phyloP scores from a whole-genome alignment of 352 stramenopile species.

The Thalassiosira hispida region DNA sequence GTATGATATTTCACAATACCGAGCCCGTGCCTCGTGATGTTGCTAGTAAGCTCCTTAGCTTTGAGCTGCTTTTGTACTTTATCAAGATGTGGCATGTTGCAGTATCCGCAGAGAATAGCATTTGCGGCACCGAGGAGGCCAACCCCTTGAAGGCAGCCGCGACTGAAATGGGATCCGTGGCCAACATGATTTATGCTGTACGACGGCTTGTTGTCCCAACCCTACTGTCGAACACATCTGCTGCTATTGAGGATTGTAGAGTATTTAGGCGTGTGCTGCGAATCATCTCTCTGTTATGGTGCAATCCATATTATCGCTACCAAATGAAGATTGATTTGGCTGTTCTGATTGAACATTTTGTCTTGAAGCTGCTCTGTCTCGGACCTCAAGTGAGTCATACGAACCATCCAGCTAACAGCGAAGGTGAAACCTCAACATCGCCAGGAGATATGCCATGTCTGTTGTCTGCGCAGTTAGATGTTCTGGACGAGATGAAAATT shows the following conservation, averaged over 20 bases:
- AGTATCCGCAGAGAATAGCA: slow-evolving; percentile 12
- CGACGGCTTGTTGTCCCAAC: slow-evolving; percentile 78
- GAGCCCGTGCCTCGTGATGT: slow-evolving; percentile 76
- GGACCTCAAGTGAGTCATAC: slow-evolving; percentile 73
- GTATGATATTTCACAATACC: slow-evolving; percentile 49
- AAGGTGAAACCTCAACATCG: slow-evolving; percentile 8
- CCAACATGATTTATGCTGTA: slow-evolving; percentile 77
- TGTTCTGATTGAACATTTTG: slow-evolving; percentile 86
- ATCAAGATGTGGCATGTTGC: slow-evolving; percentile 67
- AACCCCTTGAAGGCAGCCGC: slow-evolving; percentile 4
- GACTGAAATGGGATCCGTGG: slow-evolving; percentile 33
- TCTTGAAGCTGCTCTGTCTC: slow-evolving; percentile 80
- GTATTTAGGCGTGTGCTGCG: slow-evolving; percentile 80
- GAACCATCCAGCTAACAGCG: slow-evolving; percentile 12
- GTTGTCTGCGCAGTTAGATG: slow-evolving; percentile 78
- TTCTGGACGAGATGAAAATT: slow-evolving; percentile 82
- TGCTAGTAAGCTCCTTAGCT: slow-evolving; percentile 82
- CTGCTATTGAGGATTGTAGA: slow-evolving; percentile 78
- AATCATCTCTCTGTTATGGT: slow-evolving; percentile 84
- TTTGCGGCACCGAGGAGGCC: slow-evolving; percentile 42
- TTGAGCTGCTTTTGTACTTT: slow-evolving; percentile 85
- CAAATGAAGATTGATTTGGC: slow-evolving; percentile 86
- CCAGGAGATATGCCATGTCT: slow-evolving; percentile 61
- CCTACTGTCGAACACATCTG: slow-evolving; percentile 76
- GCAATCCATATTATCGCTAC: slow-evolving; percentile 71